A percentile compares a stretch with the other conserved stretches of the same genome.
phyloP scores from a whole-genome alignment of 225 moss, liverwort and hornwort genomes.

The Bryum argenteum region DNA sequence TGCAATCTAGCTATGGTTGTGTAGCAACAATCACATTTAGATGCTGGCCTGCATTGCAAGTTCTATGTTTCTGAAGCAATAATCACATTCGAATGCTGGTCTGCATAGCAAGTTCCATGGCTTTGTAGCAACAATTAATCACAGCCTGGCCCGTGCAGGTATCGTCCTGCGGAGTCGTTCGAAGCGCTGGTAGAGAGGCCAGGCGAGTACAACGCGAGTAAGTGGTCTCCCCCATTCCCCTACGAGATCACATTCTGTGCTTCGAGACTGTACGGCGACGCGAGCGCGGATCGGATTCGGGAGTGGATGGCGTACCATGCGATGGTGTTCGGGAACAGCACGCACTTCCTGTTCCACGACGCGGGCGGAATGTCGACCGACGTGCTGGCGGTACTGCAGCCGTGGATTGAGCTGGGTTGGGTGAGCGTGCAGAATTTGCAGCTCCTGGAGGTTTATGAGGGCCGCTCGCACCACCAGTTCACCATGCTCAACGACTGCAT shows the following conservation, averaged over 20 bases:
- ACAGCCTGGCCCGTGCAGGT: no score
- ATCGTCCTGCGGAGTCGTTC: constrained; percentile 28
- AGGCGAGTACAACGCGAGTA: constrained; percentile 25
- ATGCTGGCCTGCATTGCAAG: no score
- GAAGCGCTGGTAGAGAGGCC: constrained; percentile 18
- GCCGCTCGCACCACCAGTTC: constrained; percentile 35
- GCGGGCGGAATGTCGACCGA: constrained; percentile 15
- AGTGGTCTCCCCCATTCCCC: constrained; percentile 6
- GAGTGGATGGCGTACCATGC: constrained; percentile 39
- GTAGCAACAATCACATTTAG: no score
- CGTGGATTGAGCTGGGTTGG: constrained; percentile 23
- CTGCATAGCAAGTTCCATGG: no score
- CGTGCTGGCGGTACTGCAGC: constrained; percentile 21
- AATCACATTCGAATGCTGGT: no score
- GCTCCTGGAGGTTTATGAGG: neutral
- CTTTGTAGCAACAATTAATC: no score
- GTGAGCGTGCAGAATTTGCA: constrained; percentile 25
- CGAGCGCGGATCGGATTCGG: constrained; percentile 20
- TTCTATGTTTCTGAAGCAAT: no score
- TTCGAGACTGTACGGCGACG: constrained; percentile 7
- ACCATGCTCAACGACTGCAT: constrained; percentile 38
- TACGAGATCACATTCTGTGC: constrained; percentile 31
- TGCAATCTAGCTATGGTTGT: no score
- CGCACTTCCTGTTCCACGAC: constrained; percentile 37
- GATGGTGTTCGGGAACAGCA: constrained; percentile 11